Conservation (phyloP, 2,329 filamentous ascomycete genomes). For the Oidium heveae region DNA sequence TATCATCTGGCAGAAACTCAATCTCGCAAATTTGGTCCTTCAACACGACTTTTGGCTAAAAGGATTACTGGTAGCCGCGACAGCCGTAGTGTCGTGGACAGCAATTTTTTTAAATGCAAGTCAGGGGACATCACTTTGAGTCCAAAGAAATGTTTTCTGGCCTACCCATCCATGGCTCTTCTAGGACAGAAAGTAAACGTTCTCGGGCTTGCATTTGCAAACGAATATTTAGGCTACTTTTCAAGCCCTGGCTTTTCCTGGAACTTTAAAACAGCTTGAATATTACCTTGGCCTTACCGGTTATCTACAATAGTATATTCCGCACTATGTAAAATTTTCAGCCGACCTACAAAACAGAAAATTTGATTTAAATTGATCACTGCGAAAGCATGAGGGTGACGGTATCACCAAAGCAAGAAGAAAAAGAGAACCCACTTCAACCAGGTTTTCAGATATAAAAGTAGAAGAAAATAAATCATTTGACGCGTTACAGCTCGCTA, state of each 20-base stretch:
- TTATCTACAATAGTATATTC: neutral
- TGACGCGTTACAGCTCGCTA: neutral
- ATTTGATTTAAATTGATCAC: neutral
- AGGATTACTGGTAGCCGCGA: neutral
- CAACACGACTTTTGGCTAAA: neutral
- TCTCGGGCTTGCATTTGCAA: neutral
- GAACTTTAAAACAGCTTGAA: neutral
- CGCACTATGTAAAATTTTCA: neutral
- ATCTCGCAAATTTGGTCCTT: neutral
- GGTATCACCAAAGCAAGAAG: neutral
- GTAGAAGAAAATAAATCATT: neutral
- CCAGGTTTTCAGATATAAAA: neutral
- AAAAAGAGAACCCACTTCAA: neutral
- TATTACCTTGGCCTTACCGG: neutral
- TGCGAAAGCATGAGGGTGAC: neutral
- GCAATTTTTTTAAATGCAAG: neutral
- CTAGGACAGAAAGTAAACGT: neutral
- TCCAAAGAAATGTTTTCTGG: neutral
- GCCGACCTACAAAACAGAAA: neutral
- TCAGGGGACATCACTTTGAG: neutral
- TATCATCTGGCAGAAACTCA: neutral
- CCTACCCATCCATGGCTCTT: neutral
- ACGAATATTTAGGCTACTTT: neutral
- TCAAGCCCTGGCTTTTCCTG: neutral
- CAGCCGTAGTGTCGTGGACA: neutral